Evolutionary conservation across 306 rosid genomes (phyloP), one percentile per base, ranked within the genome.

Genomic region (Trichosanthes cucumerina): DNA sequence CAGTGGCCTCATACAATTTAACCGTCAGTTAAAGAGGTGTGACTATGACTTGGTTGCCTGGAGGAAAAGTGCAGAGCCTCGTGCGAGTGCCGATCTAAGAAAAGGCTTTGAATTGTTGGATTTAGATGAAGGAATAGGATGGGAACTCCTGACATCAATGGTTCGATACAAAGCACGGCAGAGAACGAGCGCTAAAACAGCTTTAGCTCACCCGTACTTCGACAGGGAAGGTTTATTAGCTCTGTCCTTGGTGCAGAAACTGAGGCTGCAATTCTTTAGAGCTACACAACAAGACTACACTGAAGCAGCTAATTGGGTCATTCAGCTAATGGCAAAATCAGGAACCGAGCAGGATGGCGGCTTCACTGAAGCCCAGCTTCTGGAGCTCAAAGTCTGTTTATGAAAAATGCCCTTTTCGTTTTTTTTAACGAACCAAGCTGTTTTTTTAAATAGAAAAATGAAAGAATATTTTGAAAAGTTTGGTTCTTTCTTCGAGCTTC

Each of bases 301-400:
- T 33, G 98, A 92, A 84, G 97, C 97, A 75, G 97, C 92, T 73
- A 87, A 85, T 16, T 95, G 98, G 98, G 36, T 92, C 62, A 82
- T 73, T 82, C 78, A 85, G 50, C 95, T 89, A 39, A 92, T 95
- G 97, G 98, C 93, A n/a, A 92, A 87, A 83, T 95, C 97, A 15
- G 97, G 97, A 82, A 92, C 97, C 36, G 26, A 85, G 78, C 80
- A 89, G 81, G 97, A 86, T 15, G 98, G 98, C 65, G 98, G 96
- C 82, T 92, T 95, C 89, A 91, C 97, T 34, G 98, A 95, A 88
- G 98, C 98, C 81, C 97, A 91, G 85, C 93, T 92, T 57, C 96
- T 82, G 80, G 96, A 95, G 78, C 89, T 92, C 74, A 85, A 79
- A 75, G 98, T 92, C 77, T 65, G 83, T 84, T 44, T 60, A 63